Evolutionary conservation across 768 basidiomycete genomes (phyloP).

Genomic region (Trametes cubensis): DNA sequence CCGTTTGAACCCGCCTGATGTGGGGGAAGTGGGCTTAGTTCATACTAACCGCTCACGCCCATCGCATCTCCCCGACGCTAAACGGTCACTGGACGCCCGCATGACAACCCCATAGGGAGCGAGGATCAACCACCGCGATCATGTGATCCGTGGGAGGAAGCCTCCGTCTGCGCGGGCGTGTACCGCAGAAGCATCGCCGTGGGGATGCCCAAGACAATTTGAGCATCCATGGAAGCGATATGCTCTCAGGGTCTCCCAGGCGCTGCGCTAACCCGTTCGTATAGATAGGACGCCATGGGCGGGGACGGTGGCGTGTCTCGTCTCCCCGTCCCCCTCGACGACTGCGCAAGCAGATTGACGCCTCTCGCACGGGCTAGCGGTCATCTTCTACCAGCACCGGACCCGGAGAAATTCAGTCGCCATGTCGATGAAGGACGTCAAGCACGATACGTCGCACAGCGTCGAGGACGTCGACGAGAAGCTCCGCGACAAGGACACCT

Average conservation of each 20-base stretch:
- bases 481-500: not conserved
- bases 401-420: not conserved
- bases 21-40: not conserved
- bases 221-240: not conserved
- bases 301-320: not conserved
- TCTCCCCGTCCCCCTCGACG: conserved; percentile 3
- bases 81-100: not conserved
- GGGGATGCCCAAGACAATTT: conserved; percentile 4
- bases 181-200: not conserved
- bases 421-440: conserved; percentile 8
- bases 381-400: not conserved
- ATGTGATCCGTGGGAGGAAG: conserved; percentile 9
- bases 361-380: not conserved
- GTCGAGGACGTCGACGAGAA: conserved; percentile 16
- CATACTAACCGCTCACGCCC: not conserved
- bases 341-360: conserved; percentile 2
- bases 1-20: not conserved
- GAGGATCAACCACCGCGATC: conserved; percentile 3
- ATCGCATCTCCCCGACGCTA: not conserved
- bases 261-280: conserved; percentile 7
- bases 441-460: conserved; percentile 11
- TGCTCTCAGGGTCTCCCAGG: conserved; percentile 5
- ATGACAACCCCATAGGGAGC: conserved; percentile 8
- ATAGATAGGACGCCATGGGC: conserved; percentile 7
- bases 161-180: conserved; percentile 1